A percentile compares a stretch with the other conserved stretches of the same genome.
Conservation (phyloP, 2,329 filamentous ascomycete species). For the Exophiala lecanii-corni region DNA sequence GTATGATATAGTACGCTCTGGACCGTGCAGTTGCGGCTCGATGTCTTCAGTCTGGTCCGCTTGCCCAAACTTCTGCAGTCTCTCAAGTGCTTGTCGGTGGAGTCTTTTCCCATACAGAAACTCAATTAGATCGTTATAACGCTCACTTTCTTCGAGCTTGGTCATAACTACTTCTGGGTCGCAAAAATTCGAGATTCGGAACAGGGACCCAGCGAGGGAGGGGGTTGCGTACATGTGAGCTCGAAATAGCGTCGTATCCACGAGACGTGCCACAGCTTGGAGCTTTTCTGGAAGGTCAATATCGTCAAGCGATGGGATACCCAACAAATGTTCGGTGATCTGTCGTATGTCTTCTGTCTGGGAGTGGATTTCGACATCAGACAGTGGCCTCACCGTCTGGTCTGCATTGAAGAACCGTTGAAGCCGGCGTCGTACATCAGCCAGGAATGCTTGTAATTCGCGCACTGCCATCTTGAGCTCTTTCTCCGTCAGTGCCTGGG, state of each 20-base stretch:
- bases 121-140: constrained; percentile 93
- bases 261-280: constrained; percentile 70
- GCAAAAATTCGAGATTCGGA: constrained; percentile 95
- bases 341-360: constrained; percentile 39
- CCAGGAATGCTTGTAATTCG: constrained; percentile 81
- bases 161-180: constrained; percentile 94
- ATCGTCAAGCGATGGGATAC: constrained; percentile 47
- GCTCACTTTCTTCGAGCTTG: constrained; percentile 78
- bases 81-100: constrained; percentile 77
- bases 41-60: constrained; percentile 39
- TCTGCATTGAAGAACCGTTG: constrained; percentile 58
- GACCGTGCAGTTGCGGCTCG: constrained; percentile 63
- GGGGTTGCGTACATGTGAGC: constrained; percentile 92
- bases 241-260: constrained; percentile 91
- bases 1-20: constrained; percentile 79
- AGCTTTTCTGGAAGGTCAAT: constrained; percentile 66
- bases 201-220: constrained; percentile 77
- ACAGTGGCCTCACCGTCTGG: constrained; percentile 42
- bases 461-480: constrained; percentile 77
- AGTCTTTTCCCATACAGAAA: constrained; percentile 95
- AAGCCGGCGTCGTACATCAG: constrained; percentile 68
- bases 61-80: constrained; percentile 76
- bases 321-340: constrained; percentile 44
- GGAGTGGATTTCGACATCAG: constrained; percentile 29
- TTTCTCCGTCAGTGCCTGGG: constrained; percentile 55